phyloP scores from a whole-genome alignment of 371 early-diverging fungal species.

The Nematocida sp. region DNA sequence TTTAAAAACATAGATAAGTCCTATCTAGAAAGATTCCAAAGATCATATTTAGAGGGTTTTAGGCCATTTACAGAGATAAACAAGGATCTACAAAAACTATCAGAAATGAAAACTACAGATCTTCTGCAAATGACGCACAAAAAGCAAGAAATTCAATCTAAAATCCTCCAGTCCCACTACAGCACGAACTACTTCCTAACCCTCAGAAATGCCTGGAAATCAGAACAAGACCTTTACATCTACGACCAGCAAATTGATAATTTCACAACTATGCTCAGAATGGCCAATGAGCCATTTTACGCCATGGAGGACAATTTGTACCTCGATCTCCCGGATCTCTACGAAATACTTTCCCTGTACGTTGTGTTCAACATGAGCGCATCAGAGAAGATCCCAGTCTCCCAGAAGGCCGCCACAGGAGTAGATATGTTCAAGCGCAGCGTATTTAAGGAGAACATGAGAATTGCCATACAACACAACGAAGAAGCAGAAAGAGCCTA shows the following conservation, averaged over 20 bases:
- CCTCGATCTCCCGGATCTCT: neutral
- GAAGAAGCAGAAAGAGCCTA: neutral
- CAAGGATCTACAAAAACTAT: neutral
- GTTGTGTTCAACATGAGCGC: slow-evolving; percentile 33
- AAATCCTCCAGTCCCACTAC: too few species aligned
- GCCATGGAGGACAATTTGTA: neutral
- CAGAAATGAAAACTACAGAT: neutral
- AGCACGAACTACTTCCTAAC: slow-evolving; percentile 29
- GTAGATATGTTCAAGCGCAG: slow-evolving; percentile 48
- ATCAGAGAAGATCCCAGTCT: slow-evolving; percentile 7
- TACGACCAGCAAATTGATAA: slow-evolving; percentile 15
- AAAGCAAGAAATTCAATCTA: slow-evolving; percentile 8
- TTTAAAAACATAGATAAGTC: neutral
- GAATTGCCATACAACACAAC: neutral
- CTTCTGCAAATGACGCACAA: neutral
- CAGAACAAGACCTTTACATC: slow-evolving; percentile 5
- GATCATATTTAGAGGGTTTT: slow-evolving; percentile 33
- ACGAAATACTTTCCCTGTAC: slow-evolving; percentile 30
- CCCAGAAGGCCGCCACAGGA: neutral
- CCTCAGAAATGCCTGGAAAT: slow-evolving; percentile 5
- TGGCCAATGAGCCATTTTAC: slow-evolving; percentile 45
- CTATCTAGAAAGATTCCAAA: neutral
- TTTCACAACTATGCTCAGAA: slow-evolving; percentile 48
- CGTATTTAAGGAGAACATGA: slow-evolving; percentile 40
- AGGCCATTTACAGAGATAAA: slow-evolving; percentile 36